These are phyloP conservation scores for Penicillium sp. DNA, from an alignment of 2,329 filamentous ascomycete species.

Conservation along the genomic window DNA sequence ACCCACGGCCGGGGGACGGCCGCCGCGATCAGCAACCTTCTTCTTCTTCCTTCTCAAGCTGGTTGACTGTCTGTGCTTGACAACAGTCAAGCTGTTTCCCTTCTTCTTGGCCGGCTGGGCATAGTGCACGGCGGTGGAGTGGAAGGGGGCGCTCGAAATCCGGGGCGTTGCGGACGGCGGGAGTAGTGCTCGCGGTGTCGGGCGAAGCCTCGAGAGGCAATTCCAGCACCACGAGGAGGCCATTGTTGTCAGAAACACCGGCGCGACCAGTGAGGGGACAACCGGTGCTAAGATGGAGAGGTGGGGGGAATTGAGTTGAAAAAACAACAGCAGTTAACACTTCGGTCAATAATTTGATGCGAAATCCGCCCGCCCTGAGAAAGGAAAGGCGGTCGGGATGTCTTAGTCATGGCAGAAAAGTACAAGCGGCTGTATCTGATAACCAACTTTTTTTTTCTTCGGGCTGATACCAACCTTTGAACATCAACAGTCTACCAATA, in stretches of 20 bases:
- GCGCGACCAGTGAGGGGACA: slow-evolving; percentile 32
- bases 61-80: slow-evolving; percentile 41
- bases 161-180: slow-evolving; percentile 47
- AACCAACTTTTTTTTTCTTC: slow-evolving; percentile 32
- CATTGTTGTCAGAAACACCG: slow-evolving; percentile 46
- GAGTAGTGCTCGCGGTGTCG: slow-evolving; percentile 38
- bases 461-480: slow-evolving; percentile 12
- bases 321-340: slow-evolving; percentile 11
- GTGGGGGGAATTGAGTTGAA: slow-evolving; percentile 16
- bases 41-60: slow-evolving; percentile 49
- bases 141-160: slow-evolving; percentile 44
- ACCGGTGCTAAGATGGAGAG: slow-evolving; percentile 24
- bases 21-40: slow-evolving; percentile 38
- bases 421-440: slow-evolving; percentile 31
- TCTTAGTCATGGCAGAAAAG: slow-evolving; percentile 24
- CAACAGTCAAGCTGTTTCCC: slow-evolving; percentile 24
- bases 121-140: slow-evolving; percentile 43
- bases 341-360: slow-evolving; percentile 24
- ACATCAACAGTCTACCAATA: slow-evolving; percentile 3
- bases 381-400: slow-evolving; percentile 22
- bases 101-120: slow-evolving; percentile 52
- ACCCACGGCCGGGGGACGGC: slow-evolving; percentile 64
- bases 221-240: slow-evolving; percentile 59
- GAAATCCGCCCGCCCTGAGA: slow-evolving; percentile 22
- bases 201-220: slow-evolving; percentile 53